A percentile compares a stretch with the other conserved stretches of the same genome.
These are phyloP conservation scores for Gardenia jasminoides DNA, from an alignment of 257 asterid species.

Conservation along the genomic window DNA sequence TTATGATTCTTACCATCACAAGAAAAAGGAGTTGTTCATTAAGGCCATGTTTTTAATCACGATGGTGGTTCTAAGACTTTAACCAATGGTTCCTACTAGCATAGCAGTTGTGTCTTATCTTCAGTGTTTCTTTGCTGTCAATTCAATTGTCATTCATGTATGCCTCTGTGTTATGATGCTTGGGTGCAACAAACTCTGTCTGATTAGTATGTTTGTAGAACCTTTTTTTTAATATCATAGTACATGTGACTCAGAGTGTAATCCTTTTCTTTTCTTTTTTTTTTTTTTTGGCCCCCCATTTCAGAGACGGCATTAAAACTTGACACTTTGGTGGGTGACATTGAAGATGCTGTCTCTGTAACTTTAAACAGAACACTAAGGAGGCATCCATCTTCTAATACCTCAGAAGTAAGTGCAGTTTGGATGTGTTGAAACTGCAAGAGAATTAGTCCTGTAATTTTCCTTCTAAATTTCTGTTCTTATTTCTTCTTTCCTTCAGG, in stretches of 20 bases:
- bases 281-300: constrained; percentile 18
- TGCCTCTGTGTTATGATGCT: too few relatives aligned
- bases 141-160: background rate
- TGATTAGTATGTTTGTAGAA: background rate
- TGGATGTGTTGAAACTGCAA: constrained; percentile 3
- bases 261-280: constrained; percentile 27
- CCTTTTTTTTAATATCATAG: background rate
- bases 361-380: constrained; percentile 58
- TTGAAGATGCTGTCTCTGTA: constrained; percentile 90
- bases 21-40: too few relatives aligned
- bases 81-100: background rate
- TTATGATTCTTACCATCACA: background rate
- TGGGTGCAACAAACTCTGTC: too few relatives aligned
- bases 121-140: background rate
- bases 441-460: background rate
- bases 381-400: constrained; percentile 49
- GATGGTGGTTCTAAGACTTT: background rate
- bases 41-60: background rate
- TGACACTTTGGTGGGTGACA: constrained; percentile 82
- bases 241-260: background rate
- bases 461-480: constrained; percentile 6
- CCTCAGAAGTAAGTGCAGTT: constrained; percentile 60
- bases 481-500: constrained; percentile 43
- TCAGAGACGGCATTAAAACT: constrained; percentile 83
- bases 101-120: background rate